phyloP scores from a whole-genome alignment of 768 basidiomycete genomes.

The Calvatia gigantea region DNA sequence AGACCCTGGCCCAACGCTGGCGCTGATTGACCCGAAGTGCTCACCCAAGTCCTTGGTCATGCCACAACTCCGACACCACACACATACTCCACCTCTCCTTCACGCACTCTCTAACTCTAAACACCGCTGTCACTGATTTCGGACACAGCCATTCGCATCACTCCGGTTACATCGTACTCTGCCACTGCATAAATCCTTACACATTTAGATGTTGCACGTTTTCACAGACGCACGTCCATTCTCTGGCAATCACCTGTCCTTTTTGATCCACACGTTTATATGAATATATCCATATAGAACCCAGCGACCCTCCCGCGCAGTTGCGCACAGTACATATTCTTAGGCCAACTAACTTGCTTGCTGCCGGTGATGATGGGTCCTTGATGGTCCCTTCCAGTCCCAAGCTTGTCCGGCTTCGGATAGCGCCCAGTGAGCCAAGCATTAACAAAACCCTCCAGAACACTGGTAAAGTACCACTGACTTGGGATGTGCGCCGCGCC shows the following conservation, averaged over 20 bases:
- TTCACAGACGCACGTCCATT: neutral
- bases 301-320: too few species aligned
- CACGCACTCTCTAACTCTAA: neutral
- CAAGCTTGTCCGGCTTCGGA: neutral
- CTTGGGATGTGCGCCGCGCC: too few species aligned
- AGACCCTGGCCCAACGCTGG: neutral
- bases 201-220: too few species aligned
- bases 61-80: neutral
- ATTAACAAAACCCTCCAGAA: too few species aligned
- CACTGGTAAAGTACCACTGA: too few species aligned
- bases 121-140: neutral
- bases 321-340: neutral
- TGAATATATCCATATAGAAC: neutral
- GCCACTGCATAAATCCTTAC: neutral
- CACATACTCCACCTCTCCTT: neutral
- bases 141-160: neutral
- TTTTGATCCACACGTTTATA: neutral
- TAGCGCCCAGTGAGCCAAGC: too few species aligned
- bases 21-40: neutral
- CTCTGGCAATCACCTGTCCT: neutral
- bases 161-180: neutral
- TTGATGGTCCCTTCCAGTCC: neutral
- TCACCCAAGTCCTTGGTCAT: neutral
- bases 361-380: neutral
- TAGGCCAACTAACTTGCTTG: neutral